Base-by-base conservation (phyloP, 1,284 basidiomycete species). In the Apiotrichum montevideense region DNA sequence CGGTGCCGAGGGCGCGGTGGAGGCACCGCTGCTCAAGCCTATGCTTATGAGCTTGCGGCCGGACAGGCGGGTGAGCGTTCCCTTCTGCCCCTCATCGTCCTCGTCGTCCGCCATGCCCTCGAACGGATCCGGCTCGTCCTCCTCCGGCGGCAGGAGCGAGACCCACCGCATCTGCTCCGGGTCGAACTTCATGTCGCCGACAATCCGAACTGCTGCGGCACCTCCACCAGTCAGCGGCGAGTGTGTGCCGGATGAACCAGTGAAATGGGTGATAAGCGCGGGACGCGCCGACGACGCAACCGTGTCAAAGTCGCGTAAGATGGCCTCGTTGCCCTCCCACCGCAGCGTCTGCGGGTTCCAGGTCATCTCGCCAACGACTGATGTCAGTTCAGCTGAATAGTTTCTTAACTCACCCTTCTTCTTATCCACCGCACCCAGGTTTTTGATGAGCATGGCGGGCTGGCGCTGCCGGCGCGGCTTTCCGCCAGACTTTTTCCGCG, bases 181-280 rank as follows among this genome's bases (percentile, higher is more conserved):
- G 77, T 98, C 94, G 68, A 98, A 98, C 51, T 92, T 84, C 94
- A 98, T 98, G 79, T 93, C 92, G 52, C 94, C 94, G 11, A 97
- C 93, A 67, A 93, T 85, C 54, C 90, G 83, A 0, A 66, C 43
- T 15, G 41, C 41, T 3, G 64, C 37, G 9, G 32, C 42, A 13
- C 48, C 52, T 11, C 47, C 47, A 13, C 35, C 21, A 11, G 11
- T 45, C 8, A 47, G 42, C 1, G 56, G 56, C 35, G 58, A 52
- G 4, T 56, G 50, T 1, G 59, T 62, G 21, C 85, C 83, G 65
- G 87, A 85, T n/a, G 85, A 85, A 43, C 86, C 84, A 9, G 87
- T 89, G 55, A 90, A 81, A 65, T 93, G 91, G 1, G 91, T 90
- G 70, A 98, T 98, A 53, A 98, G 84, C 7, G 94, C 94, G 2